Conservation (phyloP, 177 flowering plant genomes). For the Vitis hybrid region DNA sequence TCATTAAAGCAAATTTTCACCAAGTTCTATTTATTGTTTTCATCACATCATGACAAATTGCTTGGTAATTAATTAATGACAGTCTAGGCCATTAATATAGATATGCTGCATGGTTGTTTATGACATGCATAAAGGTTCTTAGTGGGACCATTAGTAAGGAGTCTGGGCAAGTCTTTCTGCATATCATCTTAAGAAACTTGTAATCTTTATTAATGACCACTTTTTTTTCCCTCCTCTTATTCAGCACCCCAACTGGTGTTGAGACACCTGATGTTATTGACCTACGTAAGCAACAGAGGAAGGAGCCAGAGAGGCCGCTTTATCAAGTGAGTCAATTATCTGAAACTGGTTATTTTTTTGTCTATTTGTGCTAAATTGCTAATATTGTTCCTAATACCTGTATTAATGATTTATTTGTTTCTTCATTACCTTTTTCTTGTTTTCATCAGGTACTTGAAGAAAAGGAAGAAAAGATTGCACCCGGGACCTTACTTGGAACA, state of each 20-base stretch:
- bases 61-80: too few species aligned
- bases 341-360: neutral
- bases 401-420: neutral
- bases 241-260: conserved; percentile 96
- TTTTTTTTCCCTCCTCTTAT: conserved; percentile 6
- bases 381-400: neutral
- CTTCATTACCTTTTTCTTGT: neutral
- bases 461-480: conserved; percentile 86
- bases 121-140: too few species aligned
- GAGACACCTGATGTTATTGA: conserved; percentile 99
- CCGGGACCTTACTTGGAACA: conserved; percentile 89
- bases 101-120: too few species aligned
- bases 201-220: neutral
- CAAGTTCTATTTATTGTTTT: too few species aligned
- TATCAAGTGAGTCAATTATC: conserved; percentile 61
- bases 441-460: conserved; percentile 81
- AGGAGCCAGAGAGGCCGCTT: conserved; percentile 93
- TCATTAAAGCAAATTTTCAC: too few species aligned
- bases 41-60: too few species aligned
- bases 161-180: too few species aligned
- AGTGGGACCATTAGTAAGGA: too few species aligned
- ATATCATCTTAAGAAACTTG: too few species aligned
- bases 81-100: too few species aligned
- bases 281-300: conserved; percentile 96
- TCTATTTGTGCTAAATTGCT: neutral